Conservation (phyloP, 2,329 filamentous ascomycete genomes). For the Neopestalotiopsis clavispora region DNA sequence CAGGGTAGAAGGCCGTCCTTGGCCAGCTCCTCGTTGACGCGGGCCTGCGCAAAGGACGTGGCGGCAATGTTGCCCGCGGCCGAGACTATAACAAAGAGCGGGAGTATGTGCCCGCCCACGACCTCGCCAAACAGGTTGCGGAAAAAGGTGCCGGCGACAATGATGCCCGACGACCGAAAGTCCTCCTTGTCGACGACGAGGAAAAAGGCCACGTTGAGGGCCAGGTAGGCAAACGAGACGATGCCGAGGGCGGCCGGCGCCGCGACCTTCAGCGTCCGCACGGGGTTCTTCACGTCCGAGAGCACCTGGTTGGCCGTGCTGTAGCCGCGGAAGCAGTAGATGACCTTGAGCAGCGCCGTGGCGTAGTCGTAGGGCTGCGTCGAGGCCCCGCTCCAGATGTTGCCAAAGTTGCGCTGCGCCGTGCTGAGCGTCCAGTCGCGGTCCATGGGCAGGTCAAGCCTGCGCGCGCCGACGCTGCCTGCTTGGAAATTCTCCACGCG, state of each 20-base stretch:
- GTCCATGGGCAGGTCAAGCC: constrained; percentile 28
- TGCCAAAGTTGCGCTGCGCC: constrained; percentile 45
- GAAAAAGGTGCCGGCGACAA: constrained; percentile 63
- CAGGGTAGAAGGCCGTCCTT: constrained; percentile 52
- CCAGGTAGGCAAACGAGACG: constrained; percentile 60
- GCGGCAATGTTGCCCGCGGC: constrained; percentile 54
- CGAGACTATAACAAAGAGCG: constrained; percentile 50
- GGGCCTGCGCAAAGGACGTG: constrained; percentile 52
- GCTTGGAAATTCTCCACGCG: constrained; percentile 14
- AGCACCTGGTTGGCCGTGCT: constrained; percentile 61
- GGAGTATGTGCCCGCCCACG: constrained; percentile 47
- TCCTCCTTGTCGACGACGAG: constrained; percentile 61
- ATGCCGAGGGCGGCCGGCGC: constrained; percentile 58
- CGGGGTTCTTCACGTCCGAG: constrained; percentile 60
- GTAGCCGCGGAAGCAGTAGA: constrained; percentile 61
- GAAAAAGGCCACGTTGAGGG: constrained; percentile 64
- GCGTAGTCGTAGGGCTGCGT: constrained; percentile 47
- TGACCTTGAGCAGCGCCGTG: constrained; percentile 59
- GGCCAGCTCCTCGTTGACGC: constrained; percentile 52
- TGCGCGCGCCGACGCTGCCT: constrained; percentile 17
- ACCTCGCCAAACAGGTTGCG: constrained; percentile 54
- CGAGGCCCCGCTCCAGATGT: constrained; percentile 44
- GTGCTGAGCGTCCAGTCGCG: constrained; percentile 33
- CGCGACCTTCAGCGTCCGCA: constrained; percentile 61
- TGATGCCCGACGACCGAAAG: constrained; percentile 56